These are phyloP conservation scores for Colletotrichum orchidophilum DNA, from an alignment of 2,329 filamentous ascomycete genomes.

Conservation along the genomic window DNA sequence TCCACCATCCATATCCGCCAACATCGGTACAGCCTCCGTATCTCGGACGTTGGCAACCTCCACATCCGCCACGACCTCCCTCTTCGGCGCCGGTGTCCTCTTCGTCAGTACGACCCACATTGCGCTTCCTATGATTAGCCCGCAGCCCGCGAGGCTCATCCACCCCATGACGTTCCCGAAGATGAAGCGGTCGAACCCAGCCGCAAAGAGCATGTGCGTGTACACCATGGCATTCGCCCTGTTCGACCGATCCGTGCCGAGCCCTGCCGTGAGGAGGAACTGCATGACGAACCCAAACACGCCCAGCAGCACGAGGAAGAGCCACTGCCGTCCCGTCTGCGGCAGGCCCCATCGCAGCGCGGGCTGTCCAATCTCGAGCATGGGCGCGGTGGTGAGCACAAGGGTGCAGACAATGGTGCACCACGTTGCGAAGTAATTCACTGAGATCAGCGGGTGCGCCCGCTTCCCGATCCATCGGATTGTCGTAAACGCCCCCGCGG, in stretches of 20 bases:
- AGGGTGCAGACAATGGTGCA: slow-evolving; percentile 74
- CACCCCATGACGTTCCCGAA: slow-evolving; percentile 62
- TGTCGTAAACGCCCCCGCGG: slow-evolving; percentile 76
- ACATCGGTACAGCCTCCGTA: slow-evolving; percentile 52
- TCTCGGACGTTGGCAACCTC: slow-evolving; percentile 40
- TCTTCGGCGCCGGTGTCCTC: slow-evolving; percentile 42
- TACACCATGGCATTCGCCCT: slow-evolving; percentile 67
- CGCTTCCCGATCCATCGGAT: slow-evolving; percentile 83
- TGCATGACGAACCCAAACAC: slow-evolving; percentile 84
- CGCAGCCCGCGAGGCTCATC: slow-evolving; percentile 60
- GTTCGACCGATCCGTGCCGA: slow-evolving; percentile 75
- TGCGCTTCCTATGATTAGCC: slow-evolving; percentile 62
- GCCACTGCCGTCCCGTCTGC: slow-evolving; percentile 65
- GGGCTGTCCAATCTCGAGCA: slow-evolving; percentile 56
- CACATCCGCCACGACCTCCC: slow-evolving; percentile 45
- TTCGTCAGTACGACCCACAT: slow-evolving; percentile 60
- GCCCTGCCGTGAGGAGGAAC: slow-evolving; percentile 81
- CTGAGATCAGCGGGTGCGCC: slow-evolving; percentile 83
- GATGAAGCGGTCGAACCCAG: slow-evolving; percentile 60
- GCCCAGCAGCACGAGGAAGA: slow-evolving; percentile 73
- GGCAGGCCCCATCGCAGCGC: slow-evolving; percentile 55
- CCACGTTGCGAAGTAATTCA: slow-evolving; percentile 83
- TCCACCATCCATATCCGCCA: slow-evolving; percentile 42
- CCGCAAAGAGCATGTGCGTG: slow-evolving; percentile 66
- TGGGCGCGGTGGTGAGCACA: slow-evolving; percentile 63